A percentile compares a stretch with the other conserved stretches of the same genome.
These are phyloP conservation scores for Pezicula carpinea DNA, from an alignment of 2,329 filamentous ascomycete species.

Conservation along the genomic window DNA sequence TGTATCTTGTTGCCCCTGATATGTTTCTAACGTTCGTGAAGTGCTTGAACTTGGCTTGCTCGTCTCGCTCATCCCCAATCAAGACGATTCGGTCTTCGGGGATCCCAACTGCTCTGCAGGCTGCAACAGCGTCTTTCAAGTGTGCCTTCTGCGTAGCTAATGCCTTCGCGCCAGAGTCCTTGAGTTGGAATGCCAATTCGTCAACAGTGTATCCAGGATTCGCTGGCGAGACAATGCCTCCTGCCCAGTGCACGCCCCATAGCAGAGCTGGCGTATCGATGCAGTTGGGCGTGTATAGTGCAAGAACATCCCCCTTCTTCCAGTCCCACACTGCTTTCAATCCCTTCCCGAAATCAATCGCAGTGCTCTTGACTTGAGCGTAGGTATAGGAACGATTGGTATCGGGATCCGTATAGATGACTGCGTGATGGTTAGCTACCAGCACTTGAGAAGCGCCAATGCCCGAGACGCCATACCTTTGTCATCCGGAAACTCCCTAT, in stretches of 20 bases:
- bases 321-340: slow-evolving; percentile 71
- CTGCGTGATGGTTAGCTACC: slow-evolving; percentile 37
- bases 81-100: slow-evolving; percentile 68
- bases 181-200: slow-evolving; percentile 80
- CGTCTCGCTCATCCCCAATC: slow-evolving; percentile 65
- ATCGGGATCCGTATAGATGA: slow-evolving; percentile 72
- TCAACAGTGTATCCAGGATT: slow-evolving; percentile 83
- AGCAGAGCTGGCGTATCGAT: slow-evolving; percentile 76
- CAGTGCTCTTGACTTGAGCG: slow-evolving; percentile 57
- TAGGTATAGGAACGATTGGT: slow-evolving; percentile 67
- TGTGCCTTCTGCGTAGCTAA: slow-evolving; percentile 69
- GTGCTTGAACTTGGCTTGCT: slow-evolving; percentile 57
- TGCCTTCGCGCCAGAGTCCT: slow-evolving; percentile 69
- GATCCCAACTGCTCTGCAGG: slow-evolving; percentile 67
- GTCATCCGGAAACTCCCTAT: slow-evolving; percentile 62
- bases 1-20: slow-evolving; percentile 51
- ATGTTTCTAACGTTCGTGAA: slow-evolving; percentile 67
- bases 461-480: slow-evolving; percentile 51
- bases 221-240: slow-evolving; percentile 75
- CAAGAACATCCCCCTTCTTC: slow-evolving; percentile 79
- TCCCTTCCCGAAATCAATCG: slow-evolving; percentile 74
- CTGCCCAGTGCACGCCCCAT: slow-evolving; percentile 79
- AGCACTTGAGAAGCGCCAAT: no score
- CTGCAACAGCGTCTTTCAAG: slow-evolving; percentile 60
- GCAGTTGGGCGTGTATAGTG: slow-evolving; percentile 77